phyloP scores from a whole-genome alignment of 2,329 filamentous ascomycete species.

The Aspergillus carbonarius region DNA sequence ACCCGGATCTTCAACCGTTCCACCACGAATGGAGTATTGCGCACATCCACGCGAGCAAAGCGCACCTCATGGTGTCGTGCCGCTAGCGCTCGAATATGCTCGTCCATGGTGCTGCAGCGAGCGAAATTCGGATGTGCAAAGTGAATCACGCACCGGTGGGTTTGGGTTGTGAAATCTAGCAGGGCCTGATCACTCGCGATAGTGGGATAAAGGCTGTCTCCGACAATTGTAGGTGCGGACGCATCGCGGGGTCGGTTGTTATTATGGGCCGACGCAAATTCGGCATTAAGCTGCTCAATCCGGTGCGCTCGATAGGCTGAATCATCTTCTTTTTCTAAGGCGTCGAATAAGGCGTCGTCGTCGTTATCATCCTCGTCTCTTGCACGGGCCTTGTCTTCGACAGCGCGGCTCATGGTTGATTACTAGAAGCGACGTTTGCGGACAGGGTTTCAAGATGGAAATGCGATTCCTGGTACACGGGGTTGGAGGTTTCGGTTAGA shows the following conservation, averaged over 20 bases:
- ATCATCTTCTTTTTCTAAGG: slow-evolving; percentile 55
- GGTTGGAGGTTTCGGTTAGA: neutral
- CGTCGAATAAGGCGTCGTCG: slow-evolving; percentile 58
- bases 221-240: slow-evolving; percentile 18
- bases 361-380: slow-evolving; percentile 44
- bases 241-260: slow-evolving; percentile 21
- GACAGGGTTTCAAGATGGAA: neutral
- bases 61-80: slow-evolving; percentile 41
- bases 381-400: slow-evolving; percentile 31
- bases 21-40: slow-evolving; percentile 48
- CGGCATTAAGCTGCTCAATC: slow-evolving; percentile 59
- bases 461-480: no score
- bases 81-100: slow-evolving; percentile 52
- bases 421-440: neutral
- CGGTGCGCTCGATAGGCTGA: slow-evolving; percentile 57
- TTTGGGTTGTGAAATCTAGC: slow-evolving; percentile 60
- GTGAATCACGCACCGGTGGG: slow-evolving; percentile 59
- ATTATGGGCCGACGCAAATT: slow-evolving; percentile 52
- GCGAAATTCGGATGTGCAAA: slow-evolving; percentile 65
- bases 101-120: slow-evolving; percentile 62
- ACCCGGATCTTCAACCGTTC: slow-evolving; percentile 48
- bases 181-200: slow-evolving; percentile 55
- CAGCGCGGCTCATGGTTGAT: slow-evolving; percentile 14
- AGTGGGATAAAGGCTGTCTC: slow-evolving; percentile 36
- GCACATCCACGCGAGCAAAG: slow-evolving; percentile 49